A percentile compares a stretch with the other conserved stretches of the same genome.
These are phyloP conservation scores for Ulota crispa DNA, from an alignment of 225 moss, liverwort and hornwort species.

Conservation along the genomic window DNA sequence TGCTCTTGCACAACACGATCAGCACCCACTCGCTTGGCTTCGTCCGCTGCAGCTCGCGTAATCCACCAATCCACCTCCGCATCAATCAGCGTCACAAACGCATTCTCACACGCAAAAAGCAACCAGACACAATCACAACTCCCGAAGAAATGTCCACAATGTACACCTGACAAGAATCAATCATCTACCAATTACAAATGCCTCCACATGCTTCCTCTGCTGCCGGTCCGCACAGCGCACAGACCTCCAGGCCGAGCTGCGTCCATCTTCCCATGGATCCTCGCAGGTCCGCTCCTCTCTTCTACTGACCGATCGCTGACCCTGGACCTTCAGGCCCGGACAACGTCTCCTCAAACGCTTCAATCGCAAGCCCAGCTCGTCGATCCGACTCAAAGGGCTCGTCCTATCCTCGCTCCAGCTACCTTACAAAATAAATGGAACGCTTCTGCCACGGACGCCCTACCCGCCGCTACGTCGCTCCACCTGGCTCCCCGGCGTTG, in stretches of 20 bases:
- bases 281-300: background rate
- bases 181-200: constrained; percentile 20
- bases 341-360: constrained; percentile 21
- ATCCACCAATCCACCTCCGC: background rate
- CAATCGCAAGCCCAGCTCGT: constrained; percentile 1
- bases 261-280: constrained; percentile 1
- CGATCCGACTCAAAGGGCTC: background rate
- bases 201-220: constrained; percentile 15
- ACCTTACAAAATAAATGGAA: constrained; percentile 17
- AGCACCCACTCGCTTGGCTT: too few species aligned
- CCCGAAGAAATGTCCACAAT: background rate
- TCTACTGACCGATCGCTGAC: constrained; percentile 17
- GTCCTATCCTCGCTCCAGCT: background rate
- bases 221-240: background rate
- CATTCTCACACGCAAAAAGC: background rate
- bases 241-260: too few species aligned
- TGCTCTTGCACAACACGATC: too few species aligned
- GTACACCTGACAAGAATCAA: constrained; percentile 17
- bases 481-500: background rate
- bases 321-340: constrained; percentile 4
- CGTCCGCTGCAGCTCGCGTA: too few species aligned
- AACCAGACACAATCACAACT: too few species aligned
- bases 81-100: background rate
- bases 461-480: constrained; percentile 25
- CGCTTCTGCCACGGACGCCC: background rate